Percentiles rank a stretch among this genome's conserved stretches.
Evolutionary conservation across 345 rosid genomes (phyloP).

Genomic region (Iberis pinnata): DNA sequence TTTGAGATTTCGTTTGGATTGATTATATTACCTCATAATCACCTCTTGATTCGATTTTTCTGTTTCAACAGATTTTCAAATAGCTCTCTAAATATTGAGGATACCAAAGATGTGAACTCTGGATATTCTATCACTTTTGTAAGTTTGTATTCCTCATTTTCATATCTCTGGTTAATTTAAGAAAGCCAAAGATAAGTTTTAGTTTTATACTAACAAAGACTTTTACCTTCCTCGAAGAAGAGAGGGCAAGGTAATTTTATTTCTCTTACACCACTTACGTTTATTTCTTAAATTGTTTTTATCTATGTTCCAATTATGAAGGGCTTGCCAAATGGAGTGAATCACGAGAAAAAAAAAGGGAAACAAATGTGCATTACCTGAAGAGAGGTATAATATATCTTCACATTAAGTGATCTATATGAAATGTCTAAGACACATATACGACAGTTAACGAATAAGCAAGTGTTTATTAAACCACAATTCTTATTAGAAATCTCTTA

Average conservation of each 20-base stretch:
- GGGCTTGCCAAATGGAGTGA: constrained; percentile 77
- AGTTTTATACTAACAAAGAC: constrained; percentile 51
- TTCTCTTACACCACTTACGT: neutral
- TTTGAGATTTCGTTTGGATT: neutral
- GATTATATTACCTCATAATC: neutral
- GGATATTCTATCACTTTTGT: constrained; percentile 88
- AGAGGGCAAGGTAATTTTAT: constrained; percentile 59
- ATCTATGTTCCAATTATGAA: constrained; percentile 30
- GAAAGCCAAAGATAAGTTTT: neutral
- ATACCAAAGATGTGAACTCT: constrained; percentile 84
- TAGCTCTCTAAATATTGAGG: constrained; percentile 80
- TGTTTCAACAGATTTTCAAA: constrained; percentile 57
- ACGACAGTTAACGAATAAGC: too few relatives aligned
- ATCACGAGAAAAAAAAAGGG: constrained; percentile 83
- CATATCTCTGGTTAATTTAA: neutral
- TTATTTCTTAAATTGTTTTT: constrained; percentile 1
- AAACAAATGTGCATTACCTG: constrained; percentile 63
- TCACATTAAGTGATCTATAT: neutral
- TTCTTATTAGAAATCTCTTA: too few relatives aligned
- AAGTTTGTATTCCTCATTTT: constrained; percentile 29
- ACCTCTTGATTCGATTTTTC: neutral
- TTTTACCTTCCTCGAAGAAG: constrained; percentile 75
- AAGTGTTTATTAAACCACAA: too few relatives aligned
- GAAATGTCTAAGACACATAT: too few relatives aligned
- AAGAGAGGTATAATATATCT: constrained; percentile 54